Evolutionary conservation across 345 rosid species (phyloP), one percentile per base, ranked within the genome.

Genomic region (Excoecaria cochinchinensis): DNA sequence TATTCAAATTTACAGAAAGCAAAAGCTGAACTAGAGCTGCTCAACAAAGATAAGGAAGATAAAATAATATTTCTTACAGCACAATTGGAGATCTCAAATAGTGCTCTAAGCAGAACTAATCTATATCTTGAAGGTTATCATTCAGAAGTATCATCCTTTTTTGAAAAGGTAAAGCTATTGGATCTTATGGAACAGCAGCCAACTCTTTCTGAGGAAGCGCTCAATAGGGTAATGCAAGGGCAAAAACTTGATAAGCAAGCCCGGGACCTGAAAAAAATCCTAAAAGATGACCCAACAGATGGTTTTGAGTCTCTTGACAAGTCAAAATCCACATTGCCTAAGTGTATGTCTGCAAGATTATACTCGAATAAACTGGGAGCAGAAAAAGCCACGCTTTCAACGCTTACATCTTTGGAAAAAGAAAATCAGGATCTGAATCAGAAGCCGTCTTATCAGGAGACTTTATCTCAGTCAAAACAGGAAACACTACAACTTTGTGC

Each of bases 11-110:
- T 62, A 50, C 21, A 50, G 17, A 25, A 48, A 36, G 70, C 39
- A 61, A 61, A 61, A 25, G 8, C 39, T 31, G 40, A 63, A 16
- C 6, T 63, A 36, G 40, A 65, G 21, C n/a, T 50, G n/a, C 55
- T 57, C 60, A 38, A 52, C 60, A 62, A 19, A 63, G 58, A 73
- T 48, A 63, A 73, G 61, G 69, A 25, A 53, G 73, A 73, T 50
- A 52, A 73, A 50, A n/a, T 63, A 36, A 10, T 42, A 48, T 39
- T 25, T 36, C 69, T 73, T 19, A 22, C 4, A 9, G 11, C 42
- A 58, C 59, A 61, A 64, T 50, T 62, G 51, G 60, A 73, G 76
- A 51, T 73, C 38, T 44, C 66, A 40, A 73, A 61, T 15, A 8
- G 15, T 19, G 76, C 62, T 50, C 38, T 63, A 48, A 38, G 42